Evolutionary conservation across 371 early-diverging fungal genomes (phyloP).

Genomic region (Zychaea mexicana): DNA sequence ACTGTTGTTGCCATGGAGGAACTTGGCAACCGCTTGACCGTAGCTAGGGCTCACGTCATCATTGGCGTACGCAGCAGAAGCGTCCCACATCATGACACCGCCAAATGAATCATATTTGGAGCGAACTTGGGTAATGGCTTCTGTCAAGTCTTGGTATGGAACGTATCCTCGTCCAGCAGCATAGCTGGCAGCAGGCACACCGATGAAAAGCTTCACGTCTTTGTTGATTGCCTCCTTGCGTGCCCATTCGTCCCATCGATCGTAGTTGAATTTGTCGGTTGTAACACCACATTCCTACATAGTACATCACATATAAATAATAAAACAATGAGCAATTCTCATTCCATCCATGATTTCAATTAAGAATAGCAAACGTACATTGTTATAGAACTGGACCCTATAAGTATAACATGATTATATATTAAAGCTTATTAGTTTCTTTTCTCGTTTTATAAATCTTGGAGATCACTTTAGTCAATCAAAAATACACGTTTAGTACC

Average conservation of each 20-base stretch:
- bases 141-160: constrained; percentile 20
- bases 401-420: neutral
- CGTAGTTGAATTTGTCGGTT: constrained; percentile 45
- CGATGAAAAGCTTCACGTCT: constrained; percentile 59
- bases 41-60: neutral
- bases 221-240: constrained; percentile 54
- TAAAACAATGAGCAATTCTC: too few species aligned
- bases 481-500: neutral
- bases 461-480: too few species aligned
- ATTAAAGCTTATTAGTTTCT: neutral
- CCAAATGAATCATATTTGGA: constrained; percentile 50
- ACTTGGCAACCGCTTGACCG: neutral
- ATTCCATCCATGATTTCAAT: too few species aligned
- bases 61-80: neutral
- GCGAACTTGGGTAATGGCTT: constrained; percentile 27
- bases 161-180: constrained; percentile 62
- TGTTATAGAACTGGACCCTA: constrained; percentile 2
- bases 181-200: constrained; percentile 57
- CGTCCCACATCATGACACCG: constrained; percentile 67
- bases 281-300: neutral
- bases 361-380: neutral
- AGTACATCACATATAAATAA: too few species aligned
- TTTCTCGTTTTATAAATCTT: neutral
- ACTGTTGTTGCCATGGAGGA: neutral
- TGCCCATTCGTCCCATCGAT: constrained; percentile 68